Base-by-base conservation (phyloP, 305 asterid species). In the Fraxinus platypoda region DNA sequence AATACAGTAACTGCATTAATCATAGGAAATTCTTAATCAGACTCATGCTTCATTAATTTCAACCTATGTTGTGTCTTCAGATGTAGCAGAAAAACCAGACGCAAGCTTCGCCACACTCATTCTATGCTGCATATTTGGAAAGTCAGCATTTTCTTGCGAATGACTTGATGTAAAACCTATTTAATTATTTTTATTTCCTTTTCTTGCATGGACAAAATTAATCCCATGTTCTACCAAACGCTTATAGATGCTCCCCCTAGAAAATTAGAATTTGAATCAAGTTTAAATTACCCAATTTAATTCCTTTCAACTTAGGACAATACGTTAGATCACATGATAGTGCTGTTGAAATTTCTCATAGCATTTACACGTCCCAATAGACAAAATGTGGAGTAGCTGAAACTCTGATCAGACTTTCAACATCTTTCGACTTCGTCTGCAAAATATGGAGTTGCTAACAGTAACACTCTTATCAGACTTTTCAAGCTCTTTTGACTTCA, bases 391-490 rank as follows among this genome's bases (percentile, higher is more conserved):
- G 72, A 62, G 15, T 64, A 9, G 28, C 33, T 23, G 12, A 64
- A 17, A 52, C 64, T 52, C 25, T 17, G 23, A 52, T 52, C 64
- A 52, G 64, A 64, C 72, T 59, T 59, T 64, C 33, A 64, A 64
- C 72, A 12, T 23, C 72, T 64, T 66, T 79, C 31, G 2, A 28
- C 33, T 11, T 75, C 15, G 17, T 77, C 35, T n/a, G 8, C 26
- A 77, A 12, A 77, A 70, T 33, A 21, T 25, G 23, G 6, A 21
- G 80, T 70, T 25, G 52, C 84, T 38, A 38, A 38, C 46, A 8
- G 46, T 59, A 73, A 74, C 68, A 64, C 74, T 74, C 64, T 76
- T 57, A 71, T 73, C 52, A 75, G 33, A 64, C 49, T 66, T 81
- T 15, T 64, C 52, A 62, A 81, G 46, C 35, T 77, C 75, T 76